Evolutionary conservation across 106 monocot genomes (phyloP), one percentile per base, ranked within the genome.

Genomic region (Triglochin maritima): DNA sequence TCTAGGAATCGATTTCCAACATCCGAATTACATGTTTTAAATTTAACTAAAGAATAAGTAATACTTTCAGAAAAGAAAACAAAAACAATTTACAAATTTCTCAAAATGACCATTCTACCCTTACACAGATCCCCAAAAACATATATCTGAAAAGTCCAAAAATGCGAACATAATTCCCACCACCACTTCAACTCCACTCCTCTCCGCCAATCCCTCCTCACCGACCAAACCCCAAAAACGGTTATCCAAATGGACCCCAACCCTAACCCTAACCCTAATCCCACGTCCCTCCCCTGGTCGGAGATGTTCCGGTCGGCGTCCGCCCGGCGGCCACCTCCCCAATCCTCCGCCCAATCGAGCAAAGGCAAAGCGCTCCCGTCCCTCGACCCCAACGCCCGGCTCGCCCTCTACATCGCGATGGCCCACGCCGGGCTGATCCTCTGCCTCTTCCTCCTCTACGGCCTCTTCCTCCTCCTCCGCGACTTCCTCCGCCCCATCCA

Each of bases 321-420:
- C 74, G n/a, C 13, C 50, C 74, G 74, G 8, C 64, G 63, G 5
- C 14, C 63, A 13, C 47, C 46, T 0, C 43, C 63, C 12, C 43
- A 5, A 2, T 11, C 62, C 14, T 5, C 46, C 44, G 7, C 62
- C 17, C 62, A 3, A 45, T 11, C 44, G 17, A 59, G 17, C 59
- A 17, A 29, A 14, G 13, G 7, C 15, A 9, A 55, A 55, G 0
- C 11, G 13, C 8, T 12, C 6, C 6, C 59, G 59, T 4, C 59
- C 41, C 10, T 66, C 29, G 66, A 29, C 51, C 60, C 47, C 8
- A 69, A 74, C 1, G 70, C 72, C 16, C 78, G 81, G 16, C 81
- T 93, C 6, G 83, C 92, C 49, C 76, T 93, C 43, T 81, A 93
- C 83, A 80, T 93, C 66, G 92, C 92, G 55, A 85, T 88, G 85